Base-by-base conservation (phyloP, 1,284 basidiomycete species). In the Melampsora abietis-canadensis region DNA sequence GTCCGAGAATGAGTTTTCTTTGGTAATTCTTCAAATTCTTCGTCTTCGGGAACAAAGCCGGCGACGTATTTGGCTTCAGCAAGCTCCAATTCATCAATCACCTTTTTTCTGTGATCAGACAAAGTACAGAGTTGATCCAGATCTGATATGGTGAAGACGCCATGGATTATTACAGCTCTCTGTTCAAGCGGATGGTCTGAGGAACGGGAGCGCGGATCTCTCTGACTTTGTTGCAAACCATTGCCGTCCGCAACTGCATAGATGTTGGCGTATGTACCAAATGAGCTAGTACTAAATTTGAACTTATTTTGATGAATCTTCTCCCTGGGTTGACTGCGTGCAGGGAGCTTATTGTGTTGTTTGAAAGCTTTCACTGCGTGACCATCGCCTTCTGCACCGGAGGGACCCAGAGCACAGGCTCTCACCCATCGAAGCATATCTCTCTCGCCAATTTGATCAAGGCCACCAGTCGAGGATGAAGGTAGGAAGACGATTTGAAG, bases 11-110 rank as follows among this genome's bases (percentile, higher is more conserved):
- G 24, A 62, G 24, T 8, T 34, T 30, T 47, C 30, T 37, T 63
- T 14, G 40, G 8, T 15, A 47, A 14, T 8, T 15, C n/a, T 61
- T 70, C 27, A 27, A 27, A 57, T 30, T 46, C 24, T 44, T 27
- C 37, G 27, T 70, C 60, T 19, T 46, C 40, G 10, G 68, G 30
- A 14, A 63, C 40, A 60, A 70, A 70, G 17, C 59, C 60, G 19
- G 68, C 68, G 1, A 70, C 47, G 19, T 70, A 70, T 62, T 48
- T 70, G 14, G 68, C 59, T 60, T 70, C 68, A 24, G 47, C 40
- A 17, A 70, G 44, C 46, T 70, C 68, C 51, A 70, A 60, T 0
- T 70, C 44, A 47, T 70, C 27, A 17, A 70, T 27, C 4, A 70
- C 60, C 34, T 61, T 47, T 21, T 57, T 70, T 19, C 68, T 46